Evolutionary conservation across 2,329 filamentous ascomycete species (phyloP).

Genomic region (Bipolaris oryzae): DNA sequence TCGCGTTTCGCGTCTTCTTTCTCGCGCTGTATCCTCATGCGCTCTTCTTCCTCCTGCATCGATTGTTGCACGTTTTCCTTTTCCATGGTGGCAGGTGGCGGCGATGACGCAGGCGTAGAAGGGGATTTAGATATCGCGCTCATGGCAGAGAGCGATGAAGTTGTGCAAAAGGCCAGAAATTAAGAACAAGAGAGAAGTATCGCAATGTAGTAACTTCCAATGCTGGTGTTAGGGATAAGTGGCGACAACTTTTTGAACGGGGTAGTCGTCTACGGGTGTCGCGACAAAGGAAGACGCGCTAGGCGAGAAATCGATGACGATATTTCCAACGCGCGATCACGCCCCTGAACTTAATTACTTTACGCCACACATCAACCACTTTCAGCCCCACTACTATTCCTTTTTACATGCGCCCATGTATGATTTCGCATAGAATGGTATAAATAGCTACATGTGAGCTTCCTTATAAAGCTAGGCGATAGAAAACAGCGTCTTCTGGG

Average conservation of each 20-base stretch:
- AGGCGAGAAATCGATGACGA: conserved; percentile 28
- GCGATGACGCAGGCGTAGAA: conserved; percentile 44
- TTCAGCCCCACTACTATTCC: background rate
- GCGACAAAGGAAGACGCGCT: conserved; percentile 32
- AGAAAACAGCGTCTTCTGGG: conserved; percentile 59
- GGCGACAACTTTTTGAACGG: conserved; percentile 11
- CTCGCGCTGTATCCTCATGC: conserved; percentile 51
- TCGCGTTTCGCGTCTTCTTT: conserved; percentile 55
- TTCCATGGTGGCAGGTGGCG: conserved; percentile 40
- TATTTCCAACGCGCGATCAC: conserved; percentile 40
- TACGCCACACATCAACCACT: conserved; percentile 11
- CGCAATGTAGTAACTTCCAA: background rate
- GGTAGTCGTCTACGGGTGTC: conserved; percentile 17
- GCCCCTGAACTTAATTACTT: conserved; percentile 18
- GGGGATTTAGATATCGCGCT: conserved; percentile 29
- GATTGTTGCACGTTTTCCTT: conserved; percentile 42
- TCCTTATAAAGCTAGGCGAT: conserved; percentile 47
- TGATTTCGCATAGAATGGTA: background rate
- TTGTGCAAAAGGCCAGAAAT: conserved; percentile 6
- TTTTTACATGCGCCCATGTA: too few species aligned
- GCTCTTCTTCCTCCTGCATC: conserved; percentile 55
- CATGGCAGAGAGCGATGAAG: conserved; percentile 31
- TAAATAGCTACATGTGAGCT: background rate
- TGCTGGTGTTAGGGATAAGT: conserved; percentile 14
- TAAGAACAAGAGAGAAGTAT: background rate